These are phyloP conservation scores for Ramalina intermedia DNA, from an alignment of 495 filamentous ascomycete species.

Conservation along the genomic window DNA sequence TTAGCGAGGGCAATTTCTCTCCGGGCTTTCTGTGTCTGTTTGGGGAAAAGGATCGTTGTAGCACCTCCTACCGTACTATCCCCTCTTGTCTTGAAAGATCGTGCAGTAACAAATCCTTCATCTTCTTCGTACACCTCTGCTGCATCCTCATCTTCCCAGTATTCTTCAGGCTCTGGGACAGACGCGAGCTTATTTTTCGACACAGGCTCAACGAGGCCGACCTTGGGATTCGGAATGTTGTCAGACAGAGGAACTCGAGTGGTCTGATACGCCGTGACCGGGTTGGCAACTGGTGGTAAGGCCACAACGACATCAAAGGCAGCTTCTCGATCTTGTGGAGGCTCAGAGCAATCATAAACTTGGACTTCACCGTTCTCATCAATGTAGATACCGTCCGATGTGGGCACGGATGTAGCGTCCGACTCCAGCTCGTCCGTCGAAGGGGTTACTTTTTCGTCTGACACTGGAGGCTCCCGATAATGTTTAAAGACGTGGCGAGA, in stretches of 20 bases:
- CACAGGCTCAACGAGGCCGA: neutral
- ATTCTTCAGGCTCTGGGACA: constrained; percentile 50
- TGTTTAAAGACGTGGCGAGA: no score
- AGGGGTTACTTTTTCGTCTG: no score
- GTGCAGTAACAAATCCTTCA: constrained; percentile 64
- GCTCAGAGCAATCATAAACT: constrained; percentile 8
- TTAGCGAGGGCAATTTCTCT: constrained; percentile 58
- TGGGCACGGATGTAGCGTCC: constrained; percentile 4
- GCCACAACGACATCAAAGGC: neutral
- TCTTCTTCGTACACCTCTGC: constrained; percentile 69
- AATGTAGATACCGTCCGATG: constrained; percentile 20
- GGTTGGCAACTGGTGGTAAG: neutral
- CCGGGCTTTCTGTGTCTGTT: constrained; percentile 42
- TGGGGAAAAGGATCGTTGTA: constrained; percentile 59
- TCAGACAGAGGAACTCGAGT: neutral
- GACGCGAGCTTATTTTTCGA: constrained; percentile 12
- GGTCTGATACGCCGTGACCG: neutral
- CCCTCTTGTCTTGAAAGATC: constrained; percentile 55
- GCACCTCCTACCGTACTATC: constrained; percentile 70
- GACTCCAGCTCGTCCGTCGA: neutral
- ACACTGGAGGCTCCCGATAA: no score
- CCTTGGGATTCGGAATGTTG: neutral
- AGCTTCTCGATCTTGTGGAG: constrained; percentile 4
- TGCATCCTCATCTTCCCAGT: constrained; percentile 57
- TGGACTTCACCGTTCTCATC: constrained; percentile 13